These are phyloP conservation scores for Echinosphaeria canescens DNA, from an alignment of 2,329 filamentous ascomycete species.

Conservation along the genomic window DNA sequence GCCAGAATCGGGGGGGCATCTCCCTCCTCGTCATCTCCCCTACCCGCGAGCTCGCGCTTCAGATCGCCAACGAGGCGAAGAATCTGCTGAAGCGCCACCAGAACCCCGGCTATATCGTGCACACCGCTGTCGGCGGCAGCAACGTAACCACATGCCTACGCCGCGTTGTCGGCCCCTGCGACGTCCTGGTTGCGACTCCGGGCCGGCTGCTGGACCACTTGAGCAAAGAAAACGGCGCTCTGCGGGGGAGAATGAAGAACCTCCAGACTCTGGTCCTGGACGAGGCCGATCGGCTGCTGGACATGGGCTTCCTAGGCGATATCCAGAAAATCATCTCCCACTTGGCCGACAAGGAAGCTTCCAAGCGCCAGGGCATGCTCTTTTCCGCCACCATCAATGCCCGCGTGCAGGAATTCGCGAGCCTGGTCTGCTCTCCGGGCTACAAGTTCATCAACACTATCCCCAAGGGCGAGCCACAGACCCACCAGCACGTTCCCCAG, in stretches of 20 bases:
- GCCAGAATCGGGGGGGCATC: conserved; percentile 13
- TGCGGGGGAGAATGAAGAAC: conserved; percentile 39
- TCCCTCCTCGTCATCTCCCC: conserved; percentile 44
- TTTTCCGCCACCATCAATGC: conserved; percentile 65
- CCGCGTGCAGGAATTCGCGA: conserved; percentile 55
- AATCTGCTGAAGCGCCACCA: conserved; percentile 35
- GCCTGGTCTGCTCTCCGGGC: conserved; percentile 39
- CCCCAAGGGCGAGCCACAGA: conserved; percentile 49
- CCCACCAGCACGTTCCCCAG: conserved; percentile 58
- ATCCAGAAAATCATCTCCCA: conserved; percentile 56
- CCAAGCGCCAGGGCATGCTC: conserved; percentile 50
- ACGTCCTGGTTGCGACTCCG: conserved; percentile 64
- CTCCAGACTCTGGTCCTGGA: conserved; percentile 68
- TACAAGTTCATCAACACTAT: conserved; percentile 77
- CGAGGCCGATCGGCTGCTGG: conserved; percentile 62
- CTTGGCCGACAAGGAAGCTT: conserved; percentile 37
- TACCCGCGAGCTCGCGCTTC: conserved; percentile 47
- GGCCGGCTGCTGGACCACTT: conserved; percentile 64
- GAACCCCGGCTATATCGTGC: conserved; percentile 37
- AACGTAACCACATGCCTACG: conserved; percentile 55
- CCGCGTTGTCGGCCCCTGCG: conserved; percentile 41
- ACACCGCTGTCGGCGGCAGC: conserved; percentile 56
- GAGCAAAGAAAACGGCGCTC: conserved; percentile 43
- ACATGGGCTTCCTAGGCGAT: conserved; percentile 67
- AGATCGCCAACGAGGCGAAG: conserved; percentile 49